A percentile compares a stretch with the other conserved stretches of the same genome.
These are phyloP conservation scores for Fraxinus sp. DNA, from an alignment of 305 asterid genomes.

Conservation along the genomic window DNA sequence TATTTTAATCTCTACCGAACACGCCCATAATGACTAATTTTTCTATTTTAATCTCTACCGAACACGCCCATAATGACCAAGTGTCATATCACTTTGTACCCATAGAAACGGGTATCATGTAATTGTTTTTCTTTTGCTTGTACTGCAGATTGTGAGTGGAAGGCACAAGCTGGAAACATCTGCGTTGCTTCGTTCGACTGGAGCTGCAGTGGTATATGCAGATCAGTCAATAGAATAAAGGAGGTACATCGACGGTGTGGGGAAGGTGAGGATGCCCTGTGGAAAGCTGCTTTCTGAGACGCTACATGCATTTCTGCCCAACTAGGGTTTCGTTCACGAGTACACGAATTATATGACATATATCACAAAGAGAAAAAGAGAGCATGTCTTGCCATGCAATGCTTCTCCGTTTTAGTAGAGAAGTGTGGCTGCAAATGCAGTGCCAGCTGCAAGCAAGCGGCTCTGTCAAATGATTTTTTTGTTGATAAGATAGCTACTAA, in stretches of 20 bases:
- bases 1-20: too few relatives aligned
- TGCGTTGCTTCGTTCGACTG: slow-evolving; percentile 94
- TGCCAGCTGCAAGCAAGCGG: slow-evolving; percentile 21
- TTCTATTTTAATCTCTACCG: too few relatives aligned
- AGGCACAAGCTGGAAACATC: slow-evolving; percentile 75
- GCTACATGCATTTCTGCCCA: background rate
- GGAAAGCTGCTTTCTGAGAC: slow-evolving; percentile 66
- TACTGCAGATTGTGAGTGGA: slow-evolving; percentile 84
- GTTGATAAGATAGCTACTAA: too few relatives aligned
- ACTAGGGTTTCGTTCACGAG: slow-evolving; percentile 13
- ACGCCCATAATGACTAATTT: too few relatives aligned
- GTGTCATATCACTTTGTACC: background rate
- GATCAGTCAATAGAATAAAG: slow-evolving; percentile 69
- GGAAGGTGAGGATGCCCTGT: slow-evolving; percentile 65
- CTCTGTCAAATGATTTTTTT: background rate
- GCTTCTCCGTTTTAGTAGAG: slow-evolving; percentile 67
- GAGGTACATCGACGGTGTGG: slow-evolving; percentile 86
- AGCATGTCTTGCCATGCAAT: slow-evolving; percentile 32
- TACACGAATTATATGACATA: slow-evolving; percentile 24
- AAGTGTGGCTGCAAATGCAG: slow-evolving; percentile 52
- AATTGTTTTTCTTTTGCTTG: background rate
- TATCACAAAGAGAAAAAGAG: background rate
- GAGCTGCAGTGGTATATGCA: slow-evolving; percentile 93
- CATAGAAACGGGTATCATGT: background rate
- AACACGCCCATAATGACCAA: background rate